Evolutionary conservation across 2,329 filamentous ascomycete species (phyloP), one percentile per base, ranked within the genome.

Genomic region (Calonectria pauciramosa): DNA sequence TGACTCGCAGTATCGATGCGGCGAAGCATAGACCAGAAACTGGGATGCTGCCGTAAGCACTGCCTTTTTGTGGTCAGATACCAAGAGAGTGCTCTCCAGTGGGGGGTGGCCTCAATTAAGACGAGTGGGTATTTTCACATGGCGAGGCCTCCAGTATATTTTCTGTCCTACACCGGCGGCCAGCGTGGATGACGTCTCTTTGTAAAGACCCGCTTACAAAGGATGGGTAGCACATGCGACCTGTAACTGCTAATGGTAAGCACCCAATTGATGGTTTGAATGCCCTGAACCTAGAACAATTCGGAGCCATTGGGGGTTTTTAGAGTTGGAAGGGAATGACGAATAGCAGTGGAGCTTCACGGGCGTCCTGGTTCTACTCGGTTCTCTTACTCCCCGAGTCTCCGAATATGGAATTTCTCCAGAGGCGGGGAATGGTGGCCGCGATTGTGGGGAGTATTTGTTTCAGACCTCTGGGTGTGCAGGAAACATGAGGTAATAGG

Each of bases 351-450:
- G 60, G 60, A 64, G 60, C 26, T 64, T 44, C 38, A 32, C 10
- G 54, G 54, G 18, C 23, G 38, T n/a, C 26, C 14, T 64, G 36
- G 11, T 64, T 64, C 60, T 60, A n/a, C 60, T 47, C 34, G 51
- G 49, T 38, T 49, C 23, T 38, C 14, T 30, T 59, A 30, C 66
- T 36, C 38, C 16, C 23, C 59, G 30, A 59, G 49, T 18, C 16
- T 54, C 49, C 28, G 36, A 59, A 38, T 38, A 32, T 30, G 47
- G 65, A 51, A 26, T 65, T n/a, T 26, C 63, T 65, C 34, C 11
- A 26, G 34, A 54, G 59, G 68, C 68, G 68, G 68, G 68, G 68
- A 70, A 65, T 10, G 23, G 41, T n/a, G 47, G 11, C 20, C 47
- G 23, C 23, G 36, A 47, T 34, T 70, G 68, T 44, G 68, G 68